Evolutionary conservation across 2,329 filamentous ascomycete species (phyloP).

Genomic region (Aspergillus awamori): DNA sequence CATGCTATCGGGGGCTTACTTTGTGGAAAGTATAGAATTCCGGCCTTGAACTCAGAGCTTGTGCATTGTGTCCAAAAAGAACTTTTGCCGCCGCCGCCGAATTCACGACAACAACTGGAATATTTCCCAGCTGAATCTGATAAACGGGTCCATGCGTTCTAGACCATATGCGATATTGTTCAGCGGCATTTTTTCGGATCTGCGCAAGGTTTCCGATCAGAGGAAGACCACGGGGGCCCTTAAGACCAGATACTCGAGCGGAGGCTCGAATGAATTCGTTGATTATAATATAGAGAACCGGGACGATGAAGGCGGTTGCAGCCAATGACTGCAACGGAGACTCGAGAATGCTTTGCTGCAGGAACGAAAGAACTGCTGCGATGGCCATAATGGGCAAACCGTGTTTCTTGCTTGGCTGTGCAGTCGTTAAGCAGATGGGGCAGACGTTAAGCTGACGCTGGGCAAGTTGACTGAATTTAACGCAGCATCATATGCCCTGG

Average conservation of each 20-base stretch:
- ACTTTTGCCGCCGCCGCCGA: slow-evolving; percentile 55
- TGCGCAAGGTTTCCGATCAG: slow-evolving; percentile 60
- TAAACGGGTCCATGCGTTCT: slow-evolving; percentile 56
- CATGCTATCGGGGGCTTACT: slow-evolving; percentile 34
- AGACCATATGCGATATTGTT: slow-evolving; percentile 60
- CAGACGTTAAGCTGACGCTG: background rate
- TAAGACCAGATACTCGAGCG: slow-evolving; percentile 51
- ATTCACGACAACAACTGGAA: slow-evolving; percentile 60
- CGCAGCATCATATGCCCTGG: background rate
- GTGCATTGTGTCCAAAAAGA: slow-evolving; percentile 57
- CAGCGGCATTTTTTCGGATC: slow-evolving; percentile 58
- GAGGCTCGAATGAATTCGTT: slow-evolving; percentile 54
- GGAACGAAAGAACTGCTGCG: slow-evolving; percentile 23
- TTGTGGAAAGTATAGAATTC: slow-evolving; percentile 65
- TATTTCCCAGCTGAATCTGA: slow-evolving; percentile 61
- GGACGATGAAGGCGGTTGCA: slow-evolving; percentile 28
- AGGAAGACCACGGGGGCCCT: slow-evolving; percentile 55
- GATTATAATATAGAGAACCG: slow-evolving; percentile 51
- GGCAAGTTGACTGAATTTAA: slow-evolving; percentile 12
- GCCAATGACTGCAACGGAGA: slow-evolving; percentile 28
- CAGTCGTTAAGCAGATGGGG: background rate
- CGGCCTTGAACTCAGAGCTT: slow-evolving; percentile 58
- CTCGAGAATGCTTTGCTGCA: slow-evolving; percentile 25
- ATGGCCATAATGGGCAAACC: slow-evolving; percentile 31
- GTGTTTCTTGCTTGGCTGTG: background rate